Evolutionary conservation across 495 filamentous ascomycete species (phyloP).

Genomic region (Eremomyces bilateralis): DNA sequence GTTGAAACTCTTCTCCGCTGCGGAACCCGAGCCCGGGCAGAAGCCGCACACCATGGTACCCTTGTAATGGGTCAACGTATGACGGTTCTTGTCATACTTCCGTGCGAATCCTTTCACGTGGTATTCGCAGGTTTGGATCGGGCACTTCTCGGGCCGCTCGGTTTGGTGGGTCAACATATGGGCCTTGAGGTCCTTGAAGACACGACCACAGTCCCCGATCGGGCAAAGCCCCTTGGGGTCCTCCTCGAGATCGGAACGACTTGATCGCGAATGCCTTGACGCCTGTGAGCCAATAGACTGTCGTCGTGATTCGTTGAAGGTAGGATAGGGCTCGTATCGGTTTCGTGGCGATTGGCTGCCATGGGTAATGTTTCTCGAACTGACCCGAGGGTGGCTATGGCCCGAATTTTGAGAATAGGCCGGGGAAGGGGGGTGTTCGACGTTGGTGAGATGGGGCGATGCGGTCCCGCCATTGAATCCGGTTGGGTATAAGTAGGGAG

Average conservation of each 20-base stretch:
- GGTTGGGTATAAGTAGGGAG: conserved; percentile 13
- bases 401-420: conserved; percentile 10
- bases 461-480: conserved; percentile 12
- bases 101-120: conserved; percentile 88
- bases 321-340: conserved; percentile 17
- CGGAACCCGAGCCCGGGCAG: conserved; percentile 77
- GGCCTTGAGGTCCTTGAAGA: conserved; percentile 88
- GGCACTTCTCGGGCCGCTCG: conserved; percentile 90
- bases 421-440: conserved; percentile 19
- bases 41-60: conserved; percentile 99
- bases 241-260: conserved; percentile 34
- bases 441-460: conserved; percentile 13
- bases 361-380: conserved; percentile 6
- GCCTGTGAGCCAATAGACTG: conserved; percentile 32
- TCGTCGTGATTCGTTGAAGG: conserved; percentile 19
- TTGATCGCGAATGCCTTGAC: conserved; percentile 32
- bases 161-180: conserved; percentile 93
- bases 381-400: conserved; percentile 9
- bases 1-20: conserved; percentile 96
- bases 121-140: conserved; percentile 84
- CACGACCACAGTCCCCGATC: conserved; percentile 61
- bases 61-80: conserved; percentile 96
- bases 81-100: conserved; percentile 98
- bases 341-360: conserved; percentile 22
- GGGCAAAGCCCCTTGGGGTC: conserved; percentile 60